Base-by-base conservation (phyloP, 495 filamentous ascomycete species). In the Aspergillus diversus region DNA sequence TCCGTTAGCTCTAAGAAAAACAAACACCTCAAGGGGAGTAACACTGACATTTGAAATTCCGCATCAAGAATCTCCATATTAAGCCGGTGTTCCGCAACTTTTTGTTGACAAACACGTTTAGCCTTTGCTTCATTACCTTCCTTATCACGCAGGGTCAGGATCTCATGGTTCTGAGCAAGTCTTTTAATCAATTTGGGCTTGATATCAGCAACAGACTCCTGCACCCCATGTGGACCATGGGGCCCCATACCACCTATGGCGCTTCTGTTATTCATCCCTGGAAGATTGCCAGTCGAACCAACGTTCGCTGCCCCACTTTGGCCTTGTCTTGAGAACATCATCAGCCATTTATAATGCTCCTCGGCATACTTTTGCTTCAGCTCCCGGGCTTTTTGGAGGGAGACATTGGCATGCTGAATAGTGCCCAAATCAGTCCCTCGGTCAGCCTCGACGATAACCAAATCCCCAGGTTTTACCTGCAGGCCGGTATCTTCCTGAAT, bases 31-130 rank as follows among this genome's bases (percentile, higher is more conserved):
- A 34, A 59, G 61, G 16, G 57, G 21, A 13, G 42, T 33, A 33
- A 21, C 35, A 83, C 92, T 84, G 81, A 97, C 95, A 97, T 92
- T 70, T 99, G 95, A 73, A 96, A 99, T 74, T 99, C 95, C n/a
- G 95, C 95, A 75, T 99, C 95, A 13, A 99, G 85, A 61, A 99
- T 97, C 70, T 99, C 95, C 95, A 99, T 97, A 61, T 93, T 91
- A 11, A 99, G 84, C 47, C 91, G 89, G 76, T 98, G 93, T 68
- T 98, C 95, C 51, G 86, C 88, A 42, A 97, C 96, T 73, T 99
- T 99, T 68, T 94, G 90, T 80, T 96, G 93, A 68, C 92, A 97
- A 49, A 97, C 88, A 31, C 95, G 87, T 78, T 97, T 97, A 13
- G 95, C 95, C 71, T 98, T 99, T 37, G 96, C 96, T 74, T 99